Evolutionary conservation across 129 eudicot species (phyloP).

Genomic region (Pseudognaphalium luteoalbum): DNA sequence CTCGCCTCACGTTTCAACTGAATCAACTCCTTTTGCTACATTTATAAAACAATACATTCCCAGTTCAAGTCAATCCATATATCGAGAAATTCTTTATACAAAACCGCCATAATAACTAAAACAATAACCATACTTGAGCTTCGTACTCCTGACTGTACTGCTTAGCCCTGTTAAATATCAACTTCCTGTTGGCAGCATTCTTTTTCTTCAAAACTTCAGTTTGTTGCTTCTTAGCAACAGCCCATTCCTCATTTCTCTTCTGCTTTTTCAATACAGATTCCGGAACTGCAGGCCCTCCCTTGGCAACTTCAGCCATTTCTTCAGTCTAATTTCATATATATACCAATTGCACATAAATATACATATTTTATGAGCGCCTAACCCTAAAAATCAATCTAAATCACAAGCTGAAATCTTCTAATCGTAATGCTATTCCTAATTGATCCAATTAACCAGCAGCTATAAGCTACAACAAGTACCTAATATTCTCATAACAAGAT

Average conservation of each 20-base stretch:
- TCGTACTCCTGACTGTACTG: constrained; percentile 60
- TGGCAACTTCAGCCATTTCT: constrained; percentile 65
- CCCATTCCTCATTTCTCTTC: constrained; percentile 89
- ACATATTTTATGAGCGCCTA: background rate
- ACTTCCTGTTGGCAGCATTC: constrained; percentile 61
- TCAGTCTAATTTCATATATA: constrained; percentile 14
- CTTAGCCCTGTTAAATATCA: constrained; percentile 63
- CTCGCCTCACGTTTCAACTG: constrained; percentile 81
- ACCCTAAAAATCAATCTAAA: background rate
- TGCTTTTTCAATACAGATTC: constrained; percentile 80
- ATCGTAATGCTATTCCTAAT: background rate
- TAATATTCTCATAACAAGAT: background rate
- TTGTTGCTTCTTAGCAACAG: constrained; percentile 54
- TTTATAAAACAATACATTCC: background rate
- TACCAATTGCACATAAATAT: background rate
- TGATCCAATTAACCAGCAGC: background rate
- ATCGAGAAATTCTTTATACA: background rate
- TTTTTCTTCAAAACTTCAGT: constrained; percentile 53
- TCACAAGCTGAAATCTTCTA: background rate
- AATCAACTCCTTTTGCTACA: constrained; percentile 65
- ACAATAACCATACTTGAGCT: constrained; percentile 42
- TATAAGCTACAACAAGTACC: background rate
- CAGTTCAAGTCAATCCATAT: background rate
- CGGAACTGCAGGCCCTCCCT: constrained; percentile 50
- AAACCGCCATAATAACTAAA: background rate